These are phyloP conservation scores for Agrocybe pediades DNA, from an alignment of 768 basidiomycete genomes.

Conservation along the genomic window DNA sequence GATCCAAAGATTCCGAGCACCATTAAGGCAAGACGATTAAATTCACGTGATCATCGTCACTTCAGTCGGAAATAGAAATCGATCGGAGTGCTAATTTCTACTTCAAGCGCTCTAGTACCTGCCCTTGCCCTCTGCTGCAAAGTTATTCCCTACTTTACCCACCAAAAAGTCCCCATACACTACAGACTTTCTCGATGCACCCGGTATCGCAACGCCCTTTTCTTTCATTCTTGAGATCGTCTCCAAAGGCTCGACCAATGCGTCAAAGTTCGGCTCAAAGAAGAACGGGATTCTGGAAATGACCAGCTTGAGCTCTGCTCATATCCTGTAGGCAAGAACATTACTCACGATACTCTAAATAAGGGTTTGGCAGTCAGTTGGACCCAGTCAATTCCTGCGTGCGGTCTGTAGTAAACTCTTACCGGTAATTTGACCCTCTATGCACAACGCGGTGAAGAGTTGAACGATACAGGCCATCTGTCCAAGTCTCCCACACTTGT, in stretches of 20 bases:
- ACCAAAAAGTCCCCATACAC: constrained; percentile 81
- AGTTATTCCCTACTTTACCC: constrained; percentile 75
- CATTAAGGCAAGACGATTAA: constrained; percentile 14
- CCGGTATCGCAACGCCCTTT: constrained; percentile 11
- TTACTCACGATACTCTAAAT: constrained; percentile 70
- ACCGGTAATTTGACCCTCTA: constrained; percentile 68
- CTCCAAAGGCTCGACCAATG: constrained; percentile 63
- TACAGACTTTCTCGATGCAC: constrained; percentile 39
- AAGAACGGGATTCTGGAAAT: constrained; percentile 81
- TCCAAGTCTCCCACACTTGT: constrained; percentile 97
- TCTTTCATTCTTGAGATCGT: constrained; percentile 50
- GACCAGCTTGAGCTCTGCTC: constrained; percentile 4
- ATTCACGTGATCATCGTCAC: constrained; percentile 21
- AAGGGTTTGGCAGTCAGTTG: not conserved
- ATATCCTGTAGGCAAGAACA: not conserved
- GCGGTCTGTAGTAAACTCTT: constrained; percentile 11
- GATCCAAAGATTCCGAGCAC: constrained; percentile 20
- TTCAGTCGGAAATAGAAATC: not conserved
- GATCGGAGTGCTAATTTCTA: not conserved
- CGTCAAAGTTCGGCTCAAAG: constrained; percentile 88
- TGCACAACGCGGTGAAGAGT: constrained; percentile 93
- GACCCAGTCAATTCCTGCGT: not conserved
- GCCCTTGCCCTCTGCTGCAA: constrained; percentile 43
- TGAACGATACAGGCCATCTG: constrained; percentile 79
- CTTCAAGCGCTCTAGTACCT: too few relatives aligned